Percentiles rank a stretch among this genome's conserved stretches.
These are phyloP conservation scores for Xylaria sp. DNA, from an alignment of 2,329 filamentous ascomycete genomes.

Conservation along the genomic window DNA sequence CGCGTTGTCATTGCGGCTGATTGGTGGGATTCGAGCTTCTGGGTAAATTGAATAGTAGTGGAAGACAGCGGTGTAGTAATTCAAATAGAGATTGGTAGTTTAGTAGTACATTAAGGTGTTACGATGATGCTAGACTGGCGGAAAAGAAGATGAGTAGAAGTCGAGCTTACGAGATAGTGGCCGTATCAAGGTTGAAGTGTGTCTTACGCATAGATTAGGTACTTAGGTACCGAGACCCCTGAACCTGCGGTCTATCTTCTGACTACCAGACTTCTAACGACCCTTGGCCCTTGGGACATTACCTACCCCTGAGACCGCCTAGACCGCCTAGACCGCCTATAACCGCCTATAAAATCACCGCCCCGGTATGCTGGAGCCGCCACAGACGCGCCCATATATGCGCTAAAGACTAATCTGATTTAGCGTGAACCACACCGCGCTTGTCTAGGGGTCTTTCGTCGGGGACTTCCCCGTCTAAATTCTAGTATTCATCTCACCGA, in stretches of 20 bases:
- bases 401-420: slow-evolving; percentile 28
- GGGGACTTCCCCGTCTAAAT: slow-evolving; percentile 25
- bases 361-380: slow-evolving; percentile 24
- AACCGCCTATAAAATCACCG: slow-evolving; percentile 16
- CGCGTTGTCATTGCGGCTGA: slow-evolving; percentile 49
- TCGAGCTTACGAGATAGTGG: not conserved
- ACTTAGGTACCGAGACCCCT: not conserved
- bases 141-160: not conserved
- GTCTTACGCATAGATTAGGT: slow-evolving; percentile 1
- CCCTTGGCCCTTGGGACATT: not conserved
- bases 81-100: not conserved
- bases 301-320: slow-evolving; percentile 11
- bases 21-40: not conserved
- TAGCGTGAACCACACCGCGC: slow-evolving; percentile 27
- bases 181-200: not conserved
- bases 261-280: not conserved
- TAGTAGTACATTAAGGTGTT: not conserved
- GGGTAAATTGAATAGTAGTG: not conserved
- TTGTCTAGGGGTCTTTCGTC: slow-evolving; percentile 19
- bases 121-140: not conserved
- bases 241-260: not conserved
- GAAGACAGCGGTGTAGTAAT: not conserved
- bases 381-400: slow-evolving; percentile 23
- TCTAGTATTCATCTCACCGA: not conserved
- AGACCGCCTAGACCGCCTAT: slow-evolving; percentile 19